Base-by-base conservation (phyloP, 495 filamentous ascomycete species). In the Aspergillus baeticus region DNA sequence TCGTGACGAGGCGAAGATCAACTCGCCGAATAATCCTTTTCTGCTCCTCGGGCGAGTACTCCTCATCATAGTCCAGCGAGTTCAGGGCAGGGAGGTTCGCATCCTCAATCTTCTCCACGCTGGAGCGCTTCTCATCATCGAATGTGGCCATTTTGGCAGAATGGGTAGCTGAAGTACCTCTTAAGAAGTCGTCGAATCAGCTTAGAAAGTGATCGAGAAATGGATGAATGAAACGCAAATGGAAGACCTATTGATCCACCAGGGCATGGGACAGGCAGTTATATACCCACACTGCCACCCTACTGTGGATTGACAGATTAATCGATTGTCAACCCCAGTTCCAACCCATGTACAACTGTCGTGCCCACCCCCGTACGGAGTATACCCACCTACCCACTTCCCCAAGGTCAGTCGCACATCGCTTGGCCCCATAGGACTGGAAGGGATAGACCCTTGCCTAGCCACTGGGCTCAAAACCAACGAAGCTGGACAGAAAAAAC, bases 1-100 rank as follows among this genome's bases (percentile, higher is more conserved):
- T 88, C 0, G 80, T 67, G 29, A 89, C 84, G 10, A 90, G 72
- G 0, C 87, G 81, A 33, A 75, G 60, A 62, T 90, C 87, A 63
- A 89, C 69, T 5, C 81, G 77, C 18, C 76, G 75, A 44, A 88
- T 83, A 62, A 90, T 76, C 46, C 55, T 67, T 41, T 60, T 64
- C 61, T 75, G 69, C 55, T 78, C 68, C 29, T 63, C 62, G 0
- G 58, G 59, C 2, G 68, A 67, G 50, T 68, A 75, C 35, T 74
- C 71, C 34, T 75, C 72, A 39, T 73, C 69, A 10, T 65, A 66
- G 26, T 67, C 59, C 17, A 58, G 37, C 26, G 41, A 49, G 20
- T 61, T 59, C 17, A 58, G 22, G 0, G 56, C 57, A 2, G 55
- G 37, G 4, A 54, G 59, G 10, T 47, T 58, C 26, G 72, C 47